phyloP scores from a whole-genome alignment of 2,329 filamentous ascomycete species.

The Talaromyces sp. region DNA sequence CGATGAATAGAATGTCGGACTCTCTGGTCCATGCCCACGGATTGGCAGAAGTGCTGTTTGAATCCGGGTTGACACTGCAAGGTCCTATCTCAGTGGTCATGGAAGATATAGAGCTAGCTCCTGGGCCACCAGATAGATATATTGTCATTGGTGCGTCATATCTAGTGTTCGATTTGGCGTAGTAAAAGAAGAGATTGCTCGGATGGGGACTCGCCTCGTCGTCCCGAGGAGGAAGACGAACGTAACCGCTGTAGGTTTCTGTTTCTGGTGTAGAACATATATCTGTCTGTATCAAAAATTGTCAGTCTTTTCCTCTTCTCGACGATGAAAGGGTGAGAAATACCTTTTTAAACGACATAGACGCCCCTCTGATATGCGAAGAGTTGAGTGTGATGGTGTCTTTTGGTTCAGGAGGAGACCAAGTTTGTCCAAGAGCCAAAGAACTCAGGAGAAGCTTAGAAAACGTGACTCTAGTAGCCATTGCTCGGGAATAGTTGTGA shows the following conservation, averaged over 20 bases:
- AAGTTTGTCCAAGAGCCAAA: background rate
- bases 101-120: slow-evolving; percentile 43
- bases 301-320: background rate
- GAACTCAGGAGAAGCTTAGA: background rate
- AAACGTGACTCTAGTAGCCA: background rate
- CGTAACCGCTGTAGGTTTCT: slow-evolving; percentile 1
- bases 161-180: slow-evolving; percentile 41
- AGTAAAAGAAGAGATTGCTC: slow-evolving; percentile 46
- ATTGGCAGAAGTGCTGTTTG: slow-evolving; percentile 39
- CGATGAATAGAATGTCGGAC: slow-evolving; percentile 59
- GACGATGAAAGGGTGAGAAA: background rate
- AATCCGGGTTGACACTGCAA: slow-evolving; percentile 43
- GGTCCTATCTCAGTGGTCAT: slow-evolving; percentile 37
- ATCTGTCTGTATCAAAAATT: background rate
- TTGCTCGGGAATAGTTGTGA: background rate
- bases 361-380: background rate
- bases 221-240: background rate
- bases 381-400: background rate
- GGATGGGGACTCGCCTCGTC: background rate
- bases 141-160: slow-evolving; percentile 47
- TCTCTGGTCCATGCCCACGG: slow-evolving; percentile 54
- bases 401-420: background rate
- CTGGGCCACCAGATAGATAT: slow-evolving; percentile 53
- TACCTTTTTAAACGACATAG: background rate
- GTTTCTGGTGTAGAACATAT: background rate